Conservation (phyloP, 345 rosid species). For the Pistacia vera region DNA sequence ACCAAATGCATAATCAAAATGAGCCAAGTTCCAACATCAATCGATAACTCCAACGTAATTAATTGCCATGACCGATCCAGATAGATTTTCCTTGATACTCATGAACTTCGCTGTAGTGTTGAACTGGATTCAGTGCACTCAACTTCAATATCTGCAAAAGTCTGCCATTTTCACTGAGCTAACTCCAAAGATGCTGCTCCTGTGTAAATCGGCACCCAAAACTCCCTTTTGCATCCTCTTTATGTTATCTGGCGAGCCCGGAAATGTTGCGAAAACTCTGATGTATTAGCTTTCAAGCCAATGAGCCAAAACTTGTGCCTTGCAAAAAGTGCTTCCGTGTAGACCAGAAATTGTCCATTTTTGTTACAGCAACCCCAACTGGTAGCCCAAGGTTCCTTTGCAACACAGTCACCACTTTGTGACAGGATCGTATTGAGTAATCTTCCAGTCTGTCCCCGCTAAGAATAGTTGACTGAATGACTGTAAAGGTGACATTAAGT, state of each 20-base stretch:
- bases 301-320: slow-evolving; percentile 13
- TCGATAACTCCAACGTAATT: no score
- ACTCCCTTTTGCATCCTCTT: slow-evolving; percentile 8
- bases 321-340: not conserved
- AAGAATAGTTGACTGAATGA: not conserved
- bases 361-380: not conserved
- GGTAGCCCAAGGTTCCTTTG: not conserved
- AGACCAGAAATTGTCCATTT: not conserved
- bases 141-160: not conserved
- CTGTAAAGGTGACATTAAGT: not conserved
- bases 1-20: no score
- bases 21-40: no score
- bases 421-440: not conserved
- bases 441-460: slow-evolving; percentile 4
- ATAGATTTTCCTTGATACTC: not conserved
- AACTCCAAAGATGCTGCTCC: not conserved
- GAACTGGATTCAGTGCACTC: not conserved
- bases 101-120: not conserved
- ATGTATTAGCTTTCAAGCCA: slow-evolving; percentile 13
- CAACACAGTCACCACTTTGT: not conserved
- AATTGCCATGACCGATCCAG: no score
- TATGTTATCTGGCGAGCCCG: slow-evolving; percentile 3
- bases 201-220: slow-evolving; percentile 7
- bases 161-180: not conserved
- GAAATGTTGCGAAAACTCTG: not conserved